These are phyloP conservation scores for Scleroderma bovista DNA, from an alignment of 768 basidiomycete species.

Conservation along the genomic window DNA sequence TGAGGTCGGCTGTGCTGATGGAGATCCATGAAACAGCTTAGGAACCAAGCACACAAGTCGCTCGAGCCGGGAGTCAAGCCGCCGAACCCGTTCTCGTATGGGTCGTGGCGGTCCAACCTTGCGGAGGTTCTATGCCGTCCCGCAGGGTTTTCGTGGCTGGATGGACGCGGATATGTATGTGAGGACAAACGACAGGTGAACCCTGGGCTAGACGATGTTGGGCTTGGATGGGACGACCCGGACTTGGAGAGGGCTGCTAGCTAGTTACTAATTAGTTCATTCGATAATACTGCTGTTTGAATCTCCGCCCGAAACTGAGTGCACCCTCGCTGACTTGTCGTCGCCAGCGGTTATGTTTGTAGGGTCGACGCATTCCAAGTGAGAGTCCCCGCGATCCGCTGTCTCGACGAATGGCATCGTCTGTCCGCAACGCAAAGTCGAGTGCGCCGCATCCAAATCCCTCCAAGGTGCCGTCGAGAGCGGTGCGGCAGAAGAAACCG, in stretches of 20 bases:
- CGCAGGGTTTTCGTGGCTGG: slow-evolving; percentile 73
- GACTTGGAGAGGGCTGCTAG: slow-evolving; percentile 14
- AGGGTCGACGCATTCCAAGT: slow-evolving; percentile 3
- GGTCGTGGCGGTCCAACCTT: slow-evolving; percentile 69
- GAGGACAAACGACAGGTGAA: slow-evolving; percentile 74
- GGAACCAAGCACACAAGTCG: slow-evolving; percentile 76
- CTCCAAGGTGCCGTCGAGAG: slow-evolving; percentile 37
- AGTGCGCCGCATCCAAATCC: slow-evolving; percentile 39
- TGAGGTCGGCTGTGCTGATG: slow-evolving; percentile 4
- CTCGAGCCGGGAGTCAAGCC: slow-evolving; percentile 60
- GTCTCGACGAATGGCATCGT: slow-evolving; percentile 40
- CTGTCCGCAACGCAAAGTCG: slow-evolving; percentile 43
- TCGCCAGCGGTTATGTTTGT: slow-evolving; percentile 9
- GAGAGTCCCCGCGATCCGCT: neutral
- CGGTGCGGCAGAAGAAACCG: slow-evolving; percentile 49
- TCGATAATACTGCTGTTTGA: too few relatives aligned
- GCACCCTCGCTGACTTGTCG: slow-evolving; percentile 16
- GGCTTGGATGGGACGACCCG: slow-evolving; percentile 19
- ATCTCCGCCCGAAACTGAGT: slow-evolving; percentile 20
- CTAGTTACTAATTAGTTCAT: too few relatives aligned
- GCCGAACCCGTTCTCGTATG: slow-evolving; percentile 84
- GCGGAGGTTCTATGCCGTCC: slow-evolving; percentile 77
- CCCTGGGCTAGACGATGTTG: slow-evolving; percentile 47
- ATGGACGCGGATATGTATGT: slow-evolving; percentile 52
- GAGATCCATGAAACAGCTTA: slow-evolving; percentile 48